Conservation (phyloP, 768 basidiomycete genomes). For the Boletus bicolor region DNA sequence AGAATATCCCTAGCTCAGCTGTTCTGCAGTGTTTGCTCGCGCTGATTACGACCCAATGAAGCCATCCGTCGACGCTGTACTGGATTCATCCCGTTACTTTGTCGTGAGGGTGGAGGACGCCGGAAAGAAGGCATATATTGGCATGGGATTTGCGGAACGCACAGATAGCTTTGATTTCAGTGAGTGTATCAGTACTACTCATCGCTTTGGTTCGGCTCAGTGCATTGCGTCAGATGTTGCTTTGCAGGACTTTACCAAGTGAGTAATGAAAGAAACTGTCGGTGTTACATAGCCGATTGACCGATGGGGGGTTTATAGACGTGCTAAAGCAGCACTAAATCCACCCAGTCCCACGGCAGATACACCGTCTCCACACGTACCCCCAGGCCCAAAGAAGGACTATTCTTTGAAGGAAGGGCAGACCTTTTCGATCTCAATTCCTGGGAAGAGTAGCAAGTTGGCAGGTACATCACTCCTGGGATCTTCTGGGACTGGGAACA, state of each 20-base stretch:
- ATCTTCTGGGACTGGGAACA: slow-evolving; percentile 27
- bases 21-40: slow-evolving; percentile 73
- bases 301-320: slow-evolving; percentile 36
- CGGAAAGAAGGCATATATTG: slow-evolving; percentile 88
- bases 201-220: slow-evolving; percentile 5
- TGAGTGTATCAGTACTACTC: slow-evolving; percentile 37
- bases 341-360: slow-evolving; percentile 43
- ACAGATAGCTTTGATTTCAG: slow-evolving; percentile 92
- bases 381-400: slow-evolving; percentile 84
- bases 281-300: neutral
- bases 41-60: slow-evolving; percentile 75
- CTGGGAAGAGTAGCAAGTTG: slow-evolving; percentile 59
- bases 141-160: slow-evolving; percentile 88
- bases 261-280: slow-evolving; percentile 5
- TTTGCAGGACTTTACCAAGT: slow-evolving; percentile 85
- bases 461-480: slow-evolving; percentile 38
- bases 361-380: slow-evolving; percentile 61
- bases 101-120: slow-evolving; percentile 87
- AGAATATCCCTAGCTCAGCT: slow-evolving; percentile 7
- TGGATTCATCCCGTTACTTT: slow-evolving; percentile 95
- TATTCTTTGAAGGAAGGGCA: slow-evolving; percentile 94
- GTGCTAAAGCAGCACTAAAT: slow-evolving; percentile 61
- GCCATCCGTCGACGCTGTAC: slow-evolving; percentile 89
- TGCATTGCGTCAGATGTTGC: slow-evolving; percentile 59
- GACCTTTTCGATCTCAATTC: slow-evolving; percentile 89